Conservation (phyloP, 768 basidiomycete species). For the Collybia sp. region DNA sequence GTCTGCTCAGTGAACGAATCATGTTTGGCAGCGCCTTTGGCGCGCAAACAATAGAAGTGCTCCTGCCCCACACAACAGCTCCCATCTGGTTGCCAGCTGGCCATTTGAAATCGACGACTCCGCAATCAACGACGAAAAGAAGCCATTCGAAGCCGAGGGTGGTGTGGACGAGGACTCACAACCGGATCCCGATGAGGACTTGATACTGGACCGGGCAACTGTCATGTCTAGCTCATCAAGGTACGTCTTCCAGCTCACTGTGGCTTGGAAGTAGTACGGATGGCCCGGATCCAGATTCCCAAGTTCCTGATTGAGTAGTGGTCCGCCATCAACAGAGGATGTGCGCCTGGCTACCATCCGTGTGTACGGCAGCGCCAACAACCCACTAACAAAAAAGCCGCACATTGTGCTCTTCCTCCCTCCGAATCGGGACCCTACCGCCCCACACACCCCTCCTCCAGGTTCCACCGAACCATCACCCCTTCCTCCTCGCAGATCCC, state of each 20-base stretch:
- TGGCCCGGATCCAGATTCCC: slow-evolving; percentile 54
- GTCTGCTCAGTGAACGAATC: too few relatives aligned
- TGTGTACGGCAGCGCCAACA: slow-evolving; percentile 55
- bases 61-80: too few relatives aligned
- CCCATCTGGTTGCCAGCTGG: too few relatives aligned
- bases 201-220: slow-evolving; percentile 74
- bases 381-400: slow-evolving; percentile 40
- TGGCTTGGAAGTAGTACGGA: background rate
- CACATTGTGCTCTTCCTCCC: slow-evolving; percentile 68
- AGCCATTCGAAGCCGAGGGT: slow-evolving; percentile 58
- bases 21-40: too few relatives aligned
- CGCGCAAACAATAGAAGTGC: too few relatives aligned
- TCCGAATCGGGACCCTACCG: slow-evolving; percentile 43
- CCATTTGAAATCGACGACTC: slow-evolving; percentile 7
- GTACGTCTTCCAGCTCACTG: slow-evolving; percentile 31
- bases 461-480: slow-evolving; percentile 15
- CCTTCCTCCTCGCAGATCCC: slow-evolving; percentile 9
- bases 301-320: slow-evolving; percentile 85
- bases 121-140: slow-evolving; percentile 59
- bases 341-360: slow-evolving; percentile 82
- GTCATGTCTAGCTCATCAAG: slow-evolving; percentile 84
- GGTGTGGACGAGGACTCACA: slow-evolving; percentile 47
- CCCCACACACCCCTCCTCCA: slow-evolving; percentile 13
- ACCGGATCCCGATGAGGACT: slow-evolving; percentile 77
- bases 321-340: slow-evolving; percentile 72